phyloP scores from a whole-genome alignment of 2,329 filamentous ascomycete species.

The Pestalotiopsis sp. region DNA sequence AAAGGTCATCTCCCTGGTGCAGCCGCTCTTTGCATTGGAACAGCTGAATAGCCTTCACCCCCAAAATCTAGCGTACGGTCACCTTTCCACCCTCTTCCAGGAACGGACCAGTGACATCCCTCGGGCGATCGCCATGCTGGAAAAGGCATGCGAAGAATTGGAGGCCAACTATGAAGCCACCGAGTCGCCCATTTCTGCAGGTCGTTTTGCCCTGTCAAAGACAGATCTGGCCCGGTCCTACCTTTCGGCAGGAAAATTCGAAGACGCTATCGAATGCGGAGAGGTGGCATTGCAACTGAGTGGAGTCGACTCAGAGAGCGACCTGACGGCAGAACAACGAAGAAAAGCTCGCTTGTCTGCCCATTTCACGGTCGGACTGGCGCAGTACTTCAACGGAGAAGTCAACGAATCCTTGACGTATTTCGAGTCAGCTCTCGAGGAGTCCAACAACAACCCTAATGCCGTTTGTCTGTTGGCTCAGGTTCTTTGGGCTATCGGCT shows the following conservation, averaged over 20 bases:
- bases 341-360: slow-evolving; percentile 76
- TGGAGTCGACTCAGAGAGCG: slow-evolving; percentile 67
- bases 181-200: slow-evolving; percentile 73
- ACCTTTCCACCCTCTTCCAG: slow-evolving; percentile 77
- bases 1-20: slow-evolving; percentile 67
- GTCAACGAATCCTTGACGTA: slow-evolving; percentile 72
- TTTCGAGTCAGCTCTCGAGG: slow-evolving; percentile 78
- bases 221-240: slow-evolving; percentile 84
- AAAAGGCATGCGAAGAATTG: slow-evolving; percentile 65
- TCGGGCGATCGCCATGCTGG: slow-evolving; percentile 64
- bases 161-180: slow-evolving; percentile 84
- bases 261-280: slow-evolving; percentile 74
- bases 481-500: slow-evolving; percentile 88
- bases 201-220: slow-evolving; percentile 78
- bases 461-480: slow-evolving; percentile 86
- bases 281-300: slow-evolving; percentile 79
- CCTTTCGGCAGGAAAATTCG: slow-evolving; percentile 66
- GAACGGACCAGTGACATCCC: slow-evolving; percentile 74
- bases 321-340: slow-evolving; percentile 64
- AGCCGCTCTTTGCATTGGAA: slow-evolving; percentile 84
- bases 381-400: slow-evolving; percentile 69
- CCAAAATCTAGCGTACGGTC: slow-evolving; percentile 69
- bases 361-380: slow-evolving; percentile 81
- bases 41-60: slow-evolving; percentile 75
- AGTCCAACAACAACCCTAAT: slow-evolving; percentile 76